Percentiles rank a stretch among this genome's conserved stretches.
Conservation (phyloP, 1,139 yeast genomes). For the Protomyces pachydermus region DNA sequence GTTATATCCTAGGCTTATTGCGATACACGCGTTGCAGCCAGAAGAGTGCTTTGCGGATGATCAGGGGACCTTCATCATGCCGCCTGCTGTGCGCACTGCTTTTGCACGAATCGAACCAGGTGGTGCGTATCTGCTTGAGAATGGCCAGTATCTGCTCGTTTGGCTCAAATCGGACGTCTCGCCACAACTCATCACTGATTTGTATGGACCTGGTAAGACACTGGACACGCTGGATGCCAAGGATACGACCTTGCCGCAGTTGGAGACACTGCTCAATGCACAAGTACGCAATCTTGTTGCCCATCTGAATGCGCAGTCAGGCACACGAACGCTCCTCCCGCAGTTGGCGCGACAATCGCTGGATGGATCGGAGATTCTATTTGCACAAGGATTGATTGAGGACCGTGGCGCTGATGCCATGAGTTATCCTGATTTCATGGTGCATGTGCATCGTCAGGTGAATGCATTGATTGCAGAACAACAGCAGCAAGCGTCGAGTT, state of each 20-base stretch:
- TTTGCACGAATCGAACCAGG: slow-evolving; percentile 52
- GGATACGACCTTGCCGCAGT: slow-evolving; percentile 61
- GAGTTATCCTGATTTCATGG: slow-evolving; percentile 57
- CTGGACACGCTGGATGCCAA: slow-evolving; percentile 48
- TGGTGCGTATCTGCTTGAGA: slow-evolving; percentile 73
- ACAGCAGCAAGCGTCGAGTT: neutral
- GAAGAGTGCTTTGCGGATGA: slow-evolving; percentile 41
- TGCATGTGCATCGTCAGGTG: slow-evolving; percentile 54
- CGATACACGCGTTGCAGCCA: slow-evolving; percentile 61
- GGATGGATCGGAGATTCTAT: slow-evolving; percentile 58
- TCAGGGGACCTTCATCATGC: slow-evolving; percentile 48
- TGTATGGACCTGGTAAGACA: slow-evolving; percentile 58
- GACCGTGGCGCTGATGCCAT: slow-evolving; percentile 58
- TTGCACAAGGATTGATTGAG: slow-evolving; percentile 63
- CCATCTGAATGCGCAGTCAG: slow-evolving; percentile 43
- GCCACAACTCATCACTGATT: slow-evolving; percentile 61
- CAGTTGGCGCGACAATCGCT: slow-evolving; percentile 61
- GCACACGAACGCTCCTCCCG: slow-evolving; percentile 39
- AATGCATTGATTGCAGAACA: slow-evolving; percentile 24
- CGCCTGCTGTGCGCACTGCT: slow-evolving; percentile 51
- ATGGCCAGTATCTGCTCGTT: slow-evolving; percentile 58
- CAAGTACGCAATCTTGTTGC: slow-evolving; percentile 62
- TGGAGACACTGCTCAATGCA: slow-evolving; percentile 62
- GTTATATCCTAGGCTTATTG: slow-evolving; percentile 76
- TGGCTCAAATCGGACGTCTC: slow-evolving; percentile 73